phyloP scores from a whole-genome alignment of 805 yeast genomes.

The Teunomyces stri region DNA sequence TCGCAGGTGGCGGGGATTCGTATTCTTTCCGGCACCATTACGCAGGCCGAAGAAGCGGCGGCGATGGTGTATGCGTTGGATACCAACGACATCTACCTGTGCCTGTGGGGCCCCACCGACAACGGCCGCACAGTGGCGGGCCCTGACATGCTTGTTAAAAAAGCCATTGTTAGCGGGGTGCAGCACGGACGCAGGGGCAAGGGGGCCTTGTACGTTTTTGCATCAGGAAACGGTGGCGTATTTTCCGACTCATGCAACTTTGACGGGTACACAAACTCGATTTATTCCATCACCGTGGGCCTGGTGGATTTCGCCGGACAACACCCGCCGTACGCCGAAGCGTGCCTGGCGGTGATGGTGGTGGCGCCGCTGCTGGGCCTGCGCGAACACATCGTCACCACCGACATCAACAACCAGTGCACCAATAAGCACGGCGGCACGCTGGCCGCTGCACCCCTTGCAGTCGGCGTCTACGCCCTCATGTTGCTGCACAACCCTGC shows the following conservation, averaged over 20 bases:
- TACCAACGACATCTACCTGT: conserved; percentile 88
- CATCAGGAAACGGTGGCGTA: conserved; percentile 90
- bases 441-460: conserved; percentile 97
- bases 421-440: conserved; percentile 88
- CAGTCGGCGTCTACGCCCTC: conserved; percentile 91
- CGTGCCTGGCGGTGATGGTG: conserved; percentile 92
- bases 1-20: conserved; percentile 88
- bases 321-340: conserved; percentile 88
- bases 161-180: conserved; percentile 82
- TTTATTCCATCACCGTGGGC: conserved; percentile 90
- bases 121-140: conserved; percentile 84
- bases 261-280: conserved; percentile 96
- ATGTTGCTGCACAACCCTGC: conserved; percentile 81
- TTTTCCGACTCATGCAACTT: conserved; percentile 88
- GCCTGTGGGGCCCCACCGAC: conserved; percentile 98
- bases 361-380: conserved; percentile 92
- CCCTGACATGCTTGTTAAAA: conserved; percentile 74
- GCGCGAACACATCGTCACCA: conserved; percentile 84
- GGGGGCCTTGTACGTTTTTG: conserved; percentile 92
- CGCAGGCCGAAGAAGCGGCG: conserved; percentile 87
- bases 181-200: conserved; percentile 75
- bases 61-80: conserved; percentile 79
- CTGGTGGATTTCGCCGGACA: conserved; percentile 85
- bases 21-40: conserved; percentile 75
- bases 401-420: conserved; percentile 72